Percentiles rank a stretch among this genome's conserved stretches.
Evolutionary conservation across 2,329 filamentous ascomycete genomes (phyloP).

Genomic region (Reticulascus tulasneorum): DNA sequence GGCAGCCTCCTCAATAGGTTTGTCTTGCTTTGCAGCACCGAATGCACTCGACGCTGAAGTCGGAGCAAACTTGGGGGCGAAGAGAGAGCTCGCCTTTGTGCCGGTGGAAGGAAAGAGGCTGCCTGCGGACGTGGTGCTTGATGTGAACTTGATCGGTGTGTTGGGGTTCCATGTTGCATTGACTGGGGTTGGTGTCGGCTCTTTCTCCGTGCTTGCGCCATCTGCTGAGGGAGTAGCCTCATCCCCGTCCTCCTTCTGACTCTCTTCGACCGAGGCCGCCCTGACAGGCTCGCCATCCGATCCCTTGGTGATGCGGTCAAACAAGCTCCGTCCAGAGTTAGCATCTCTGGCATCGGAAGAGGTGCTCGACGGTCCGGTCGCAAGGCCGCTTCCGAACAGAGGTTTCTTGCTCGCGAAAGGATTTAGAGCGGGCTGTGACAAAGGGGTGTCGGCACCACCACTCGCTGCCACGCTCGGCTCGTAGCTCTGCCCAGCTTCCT

Average conservation of each 20-base stretch:
- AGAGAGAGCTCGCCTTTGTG: constrained; percentile 26
- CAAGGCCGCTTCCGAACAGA: constrained; percentile 8
- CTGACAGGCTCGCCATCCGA: constrained; percentile 47
- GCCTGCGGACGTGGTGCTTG: constrained; percentile 23
- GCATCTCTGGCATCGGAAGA: constrained; percentile 40
- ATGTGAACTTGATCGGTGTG: constrained; percentile 52
- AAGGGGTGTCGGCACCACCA: constrained; percentile 34
- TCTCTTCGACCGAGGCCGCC: constrained; percentile 23
- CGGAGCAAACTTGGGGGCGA: constrained; percentile 31
- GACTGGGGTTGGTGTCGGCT: constrained; percentile 17
- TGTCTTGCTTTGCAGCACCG: constrained; percentile 28
- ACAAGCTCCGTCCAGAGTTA: constrained; percentile 46
- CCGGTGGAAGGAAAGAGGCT: constrained; percentile 18
- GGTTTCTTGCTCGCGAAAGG: constrained; percentile 27
- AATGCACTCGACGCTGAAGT: constrained; percentile 28
- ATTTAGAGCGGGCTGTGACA: constrained; percentile 27
- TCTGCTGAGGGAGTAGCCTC: constrained; percentile 26
- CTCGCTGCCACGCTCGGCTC: constrained; percentile 39
- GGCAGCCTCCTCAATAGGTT: constrained; percentile 21
- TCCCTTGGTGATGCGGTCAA: constrained; percentile 51
- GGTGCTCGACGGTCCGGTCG: constrained; percentile 26
- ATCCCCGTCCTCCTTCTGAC: constrained; percentile 23
- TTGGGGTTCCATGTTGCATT: constrained; percentile 47
- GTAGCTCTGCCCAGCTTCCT: constrained; percentile 38
- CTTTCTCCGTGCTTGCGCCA: constrained; percentile 37